Evolutionary conservation across 179 eudicot genomes (phyloP).

Genomic region (Spergularia azorica): DNA sequence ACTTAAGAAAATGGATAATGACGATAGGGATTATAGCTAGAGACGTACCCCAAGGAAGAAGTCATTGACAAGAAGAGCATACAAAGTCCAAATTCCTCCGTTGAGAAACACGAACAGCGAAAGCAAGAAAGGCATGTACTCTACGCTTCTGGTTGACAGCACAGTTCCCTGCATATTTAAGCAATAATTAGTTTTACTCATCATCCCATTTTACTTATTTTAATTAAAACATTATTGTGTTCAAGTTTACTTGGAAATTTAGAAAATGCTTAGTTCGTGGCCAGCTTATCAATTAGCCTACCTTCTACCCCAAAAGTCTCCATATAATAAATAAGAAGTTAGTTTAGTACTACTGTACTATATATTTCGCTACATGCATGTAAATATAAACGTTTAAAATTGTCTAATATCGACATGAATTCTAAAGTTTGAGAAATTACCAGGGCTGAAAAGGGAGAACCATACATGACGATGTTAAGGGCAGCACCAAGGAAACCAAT

Average conservation of each 20-base stretch:
- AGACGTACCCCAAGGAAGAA: conserved; percentile 49
- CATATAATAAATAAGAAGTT: too few relatives aligned
- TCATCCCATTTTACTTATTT: too few relatives aligned
- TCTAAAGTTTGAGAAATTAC: conserved; percentile 28
- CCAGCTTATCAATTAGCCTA: too few relatives aligned
- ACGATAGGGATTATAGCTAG: too few relatives aligned
- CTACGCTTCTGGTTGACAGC: conserved; percentile 48
- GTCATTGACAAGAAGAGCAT: conserved; percentile 49
- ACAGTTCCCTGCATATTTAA: conserved; percentile 43
- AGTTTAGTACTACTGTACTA: too few relatives aligned
- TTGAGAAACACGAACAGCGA: conserved; percentile 50
- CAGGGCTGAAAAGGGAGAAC: conserved; percentile 62
- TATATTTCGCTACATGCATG: too few relatives aligned
- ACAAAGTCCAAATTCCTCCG: conserved; percentile 62
- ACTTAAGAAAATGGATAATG: background rate
- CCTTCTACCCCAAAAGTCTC: too few relatives aligned
- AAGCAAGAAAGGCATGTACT: conserved; percentile 60
- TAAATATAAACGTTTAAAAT: too few relatives aligned
- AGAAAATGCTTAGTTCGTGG: too few relatives aligned
- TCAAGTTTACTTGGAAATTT: background rate
- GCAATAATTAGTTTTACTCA: background rate
- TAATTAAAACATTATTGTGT: background rate
- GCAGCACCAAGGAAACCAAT: conserved; percentile 46
- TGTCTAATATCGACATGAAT: too few relatives aligned
- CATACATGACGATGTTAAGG: conserved; percentile 54